A percentile compares a stretch with the other conserved stretches of the same genome.
phyloP scores from a whole-genome alignment of 352 stramenopile genomes.

The Pythium rhizo-oryzae region DNA sequence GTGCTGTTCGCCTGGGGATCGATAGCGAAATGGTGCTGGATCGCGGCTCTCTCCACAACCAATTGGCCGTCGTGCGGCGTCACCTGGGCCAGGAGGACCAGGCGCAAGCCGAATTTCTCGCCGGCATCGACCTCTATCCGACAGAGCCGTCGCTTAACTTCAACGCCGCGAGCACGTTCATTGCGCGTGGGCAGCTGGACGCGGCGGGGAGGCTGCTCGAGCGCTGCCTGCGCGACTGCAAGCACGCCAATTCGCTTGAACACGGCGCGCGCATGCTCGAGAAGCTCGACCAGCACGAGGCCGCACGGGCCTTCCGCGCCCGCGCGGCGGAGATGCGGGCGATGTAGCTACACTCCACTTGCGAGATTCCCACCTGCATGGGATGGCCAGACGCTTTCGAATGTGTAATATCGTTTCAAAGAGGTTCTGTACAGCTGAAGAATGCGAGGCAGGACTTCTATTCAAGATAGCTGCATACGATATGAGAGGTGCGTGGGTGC shows the following conservation, averaged over 20 bases:
- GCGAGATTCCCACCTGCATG: background rate
- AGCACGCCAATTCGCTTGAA: background rate
- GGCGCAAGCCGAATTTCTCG: slow-evolving; percentile 37
- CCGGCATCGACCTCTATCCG: slow-evolving; percentile 40
- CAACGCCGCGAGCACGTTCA: slow-evolving; percentile 48
- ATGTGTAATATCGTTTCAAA: background rate
- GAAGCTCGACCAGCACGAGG: slow-evolving; percentile 9
- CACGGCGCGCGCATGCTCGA: slow-evolving; percentile 11
- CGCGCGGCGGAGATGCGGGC: slow-evolving; percentile 10
- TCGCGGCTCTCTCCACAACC: slow-evolving; percentile 40
- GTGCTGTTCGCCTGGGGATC: background rate
- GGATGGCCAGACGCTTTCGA: background rate
- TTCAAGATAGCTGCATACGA: background rate
- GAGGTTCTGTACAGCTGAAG: background rate
- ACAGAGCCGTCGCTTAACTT: slow-evolving; percentile 46
- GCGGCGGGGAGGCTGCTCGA: slow-evolving; percentile 23
- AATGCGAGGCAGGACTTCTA: background rate
- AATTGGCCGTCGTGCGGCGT: slow-evolving; percentile 41
- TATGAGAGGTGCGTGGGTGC: background rate
- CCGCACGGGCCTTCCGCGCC: slow-evolving; percentile 30
- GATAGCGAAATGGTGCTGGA: slow-evolving; percentile 17
- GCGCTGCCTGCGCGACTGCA: slow-evolving; percentile 18
- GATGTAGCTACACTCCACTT: background rate
- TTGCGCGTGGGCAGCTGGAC: slow-evolving; percentile 23
- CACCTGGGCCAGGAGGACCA: slow-evolving; percentile 31